These are phyloP conservation scores for Secale cereale DNA, from an alignment of 176 grass and related monocot genomes.

Conservation along the genomic window DNA sequence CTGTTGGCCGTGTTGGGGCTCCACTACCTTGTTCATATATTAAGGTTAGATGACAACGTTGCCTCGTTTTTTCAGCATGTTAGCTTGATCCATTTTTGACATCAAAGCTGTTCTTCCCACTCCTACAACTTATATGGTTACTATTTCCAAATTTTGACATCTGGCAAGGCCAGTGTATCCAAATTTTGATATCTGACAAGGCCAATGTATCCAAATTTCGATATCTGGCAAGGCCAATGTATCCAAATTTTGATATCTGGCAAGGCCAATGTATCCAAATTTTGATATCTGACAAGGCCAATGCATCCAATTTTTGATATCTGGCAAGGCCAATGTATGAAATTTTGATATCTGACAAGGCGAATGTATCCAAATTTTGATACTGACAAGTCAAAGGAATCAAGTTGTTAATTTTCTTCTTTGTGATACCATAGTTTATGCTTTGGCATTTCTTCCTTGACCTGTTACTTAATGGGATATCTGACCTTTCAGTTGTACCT, in stretches of 20 bases:
- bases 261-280: neutral
- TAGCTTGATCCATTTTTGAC: slow-evolving; percentile 1
- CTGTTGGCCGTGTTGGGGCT: slow-evolving; percentile 90
- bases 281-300: neutral
- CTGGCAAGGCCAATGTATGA: neutral
- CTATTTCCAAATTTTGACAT: neutral
- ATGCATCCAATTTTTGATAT: neutral
- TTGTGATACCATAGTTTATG: neutral
- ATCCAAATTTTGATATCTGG: neutral
- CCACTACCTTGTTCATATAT: slow-evolving; percentile 86
- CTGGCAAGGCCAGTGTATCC: neutral
- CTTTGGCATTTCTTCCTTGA: slow-evolving; percentile 10
- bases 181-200: neutral
- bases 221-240: neutral
- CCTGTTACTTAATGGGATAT: slow-evolving; percentile 8
- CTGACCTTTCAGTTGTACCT: neutral
- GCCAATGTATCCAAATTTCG: neutral
- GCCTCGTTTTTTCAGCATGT: neutral
- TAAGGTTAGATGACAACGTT: slow-evolving; percentile 49
- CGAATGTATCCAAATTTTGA: neutral
- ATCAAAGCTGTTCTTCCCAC: slow-evolving; percentile 3
- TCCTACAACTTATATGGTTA: neutral
- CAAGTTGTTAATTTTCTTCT: neutral
- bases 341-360: neutral
- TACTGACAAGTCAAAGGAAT: neutral